Base-by-base conservation (phyloP, 257 asterid genomes). In the Jasminum sambac region DNA sequence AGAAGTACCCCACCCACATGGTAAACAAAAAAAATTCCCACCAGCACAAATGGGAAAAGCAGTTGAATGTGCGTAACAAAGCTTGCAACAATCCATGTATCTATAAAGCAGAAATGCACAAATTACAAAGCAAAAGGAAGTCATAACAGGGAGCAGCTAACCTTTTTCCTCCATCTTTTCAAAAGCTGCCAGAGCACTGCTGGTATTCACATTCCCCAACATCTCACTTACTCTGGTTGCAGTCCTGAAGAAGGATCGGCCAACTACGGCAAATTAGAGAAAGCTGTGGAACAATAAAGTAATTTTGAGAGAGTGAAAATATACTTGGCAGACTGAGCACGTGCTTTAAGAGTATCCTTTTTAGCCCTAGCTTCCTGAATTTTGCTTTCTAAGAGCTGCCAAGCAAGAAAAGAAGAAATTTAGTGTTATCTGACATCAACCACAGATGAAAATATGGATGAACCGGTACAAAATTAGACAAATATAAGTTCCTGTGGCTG, bases 281-380 rank as follows among this genome's bases (percentile, higher is more conserved):
- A 64, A 66, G 67, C 11, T 58, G 23, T 65, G 30, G 34, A 55
- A 55, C 34, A 55, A 55, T 3, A 12, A 23, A 23, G 36, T 37
- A 57, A 23, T 14, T 72, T 42, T 12, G 66, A 67, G 78, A 75
- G 67, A 13, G 60, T 39, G 63, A 73, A 77, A 74, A 78, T 95
- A 70, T 55, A 95, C 99, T 95, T 95, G 71, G 99, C 99, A 69
- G 99, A 88, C 64, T 95, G 99, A 58, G 99, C 99, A 72, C 99
- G 89, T 39, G 99, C 98, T 95, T 89, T 95, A 71, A 95, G 84
- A 71, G 98, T 95, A 76, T 95, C 96, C 68, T 91, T 95, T 83
- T 95, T 95, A 44, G 99, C 89, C 76, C 74, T 95, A 5, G 99
- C 99, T 79, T 95, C 99, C 74, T 91, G 97, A 81, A 91, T 95